Evolutionary conservation across 2,329 filamentous ascomycete species (phyloP).

Genomic region (Incumbomyces lentus): DNA sequence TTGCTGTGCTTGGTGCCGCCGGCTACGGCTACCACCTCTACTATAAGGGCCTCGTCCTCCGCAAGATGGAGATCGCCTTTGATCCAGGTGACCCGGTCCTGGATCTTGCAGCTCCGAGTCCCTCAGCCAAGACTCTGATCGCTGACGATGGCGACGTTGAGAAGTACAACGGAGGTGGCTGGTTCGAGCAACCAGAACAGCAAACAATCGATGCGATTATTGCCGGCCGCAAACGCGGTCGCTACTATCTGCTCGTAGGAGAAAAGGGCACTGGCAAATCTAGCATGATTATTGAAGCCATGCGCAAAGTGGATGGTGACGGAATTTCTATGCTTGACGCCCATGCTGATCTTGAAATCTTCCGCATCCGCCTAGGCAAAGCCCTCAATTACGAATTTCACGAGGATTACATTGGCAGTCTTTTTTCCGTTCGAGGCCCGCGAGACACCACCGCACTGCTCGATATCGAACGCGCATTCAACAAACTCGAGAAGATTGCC

Average conservation of each 20-base stretch:
- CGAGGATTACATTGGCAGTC: slow-evolving; percentile 83
- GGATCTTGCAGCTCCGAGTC: slow-evolving; percentile 52
- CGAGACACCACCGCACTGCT: slow-evolving; percentile 83
- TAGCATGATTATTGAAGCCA: slow-evolving; percentile 90
- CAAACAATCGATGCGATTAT: slow-evolving; percentile 72
- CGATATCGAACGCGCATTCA: slow-evolving; percentile 92
- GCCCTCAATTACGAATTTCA: slow-evolving; percentile 94
- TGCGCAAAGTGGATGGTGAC: slow-evolving; percentile 83
- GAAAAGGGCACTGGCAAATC: slow-evolving; percentile 97
- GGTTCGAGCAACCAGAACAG: slow-evolving; percentile 80
- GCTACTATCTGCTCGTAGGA: slow-evolving; percentile 84
- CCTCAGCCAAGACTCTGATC: slow-evolving; percentile 22
- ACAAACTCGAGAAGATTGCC: slow-evolving; percentile 95
- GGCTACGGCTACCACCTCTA: slow-evolving; percentile 69
- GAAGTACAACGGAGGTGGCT: slow-evolving; percentile 45
- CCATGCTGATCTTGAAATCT: slow-evolving; percentile 89
- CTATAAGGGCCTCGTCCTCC: slow-evolving; percentile 84
- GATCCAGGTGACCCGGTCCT: slow-evolving; percentile 82
- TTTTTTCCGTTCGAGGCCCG: slow-evolving; percentile 89
- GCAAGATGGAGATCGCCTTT: slow-evolving; percentile 89
- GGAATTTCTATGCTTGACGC: slow-evolving; percentile 93
- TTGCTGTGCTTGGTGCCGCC: slow-evolving; percentile 59
- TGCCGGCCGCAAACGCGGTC: slow-evolving; percentile 58
- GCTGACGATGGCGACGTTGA: slow-evolving; percentile 10
- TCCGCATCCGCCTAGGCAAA: slow-evolving; percentile 84